Conservation (phyloP, 345 rosid genomes). For the Hevea brasiliensis region DNA sequence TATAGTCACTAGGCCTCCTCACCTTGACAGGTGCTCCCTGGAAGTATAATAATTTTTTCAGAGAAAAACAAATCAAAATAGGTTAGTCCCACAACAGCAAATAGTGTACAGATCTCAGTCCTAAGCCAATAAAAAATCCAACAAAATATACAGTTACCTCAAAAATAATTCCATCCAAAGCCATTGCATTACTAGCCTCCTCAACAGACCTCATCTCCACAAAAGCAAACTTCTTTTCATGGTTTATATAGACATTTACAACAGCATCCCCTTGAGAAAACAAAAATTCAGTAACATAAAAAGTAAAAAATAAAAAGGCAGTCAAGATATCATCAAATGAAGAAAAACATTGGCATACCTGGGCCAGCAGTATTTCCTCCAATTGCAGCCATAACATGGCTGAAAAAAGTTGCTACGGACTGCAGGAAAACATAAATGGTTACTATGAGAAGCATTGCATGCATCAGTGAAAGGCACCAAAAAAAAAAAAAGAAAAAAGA, state of each 20-base stretch:
- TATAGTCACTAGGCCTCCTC: slow-evolving; percentile 97
- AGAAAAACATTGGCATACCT: slow-evolving; percentile 41
- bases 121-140: neutral
- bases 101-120: neutral
- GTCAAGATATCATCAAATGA: neutral
- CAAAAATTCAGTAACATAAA: neutral
- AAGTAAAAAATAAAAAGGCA: neutral
- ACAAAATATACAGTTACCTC: slow-evolving; percentile 60
- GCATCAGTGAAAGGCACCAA: too few species aligned
- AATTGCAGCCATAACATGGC: slow-evolving; percentile 96
- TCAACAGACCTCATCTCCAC: slow-evolving; percentile 99
- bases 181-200: slow-evolving; percentile 99
- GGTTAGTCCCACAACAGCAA: too few species aligned
- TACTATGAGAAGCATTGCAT: slow-evolving; percentile 6
- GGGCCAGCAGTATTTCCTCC: slow-evolving; percentile 99
- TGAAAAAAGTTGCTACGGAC: slow-evolving; percentile 90
- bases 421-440: slow-evolving; percentile 34
- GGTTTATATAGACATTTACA: slow-evolving; percentile 97
- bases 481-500: too few species aligned
- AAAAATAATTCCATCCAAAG: slow-evolving; percentile 91
- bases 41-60: neutral
- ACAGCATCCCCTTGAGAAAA: slow-evolving; percentile 82
- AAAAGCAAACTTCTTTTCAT: slow-evolving; percentile 99
- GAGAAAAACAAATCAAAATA: slow-evolving; percentile 3
- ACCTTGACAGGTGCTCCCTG: slow-evolving; percentile 97